These are phyloP conservation scores for Thraustochytrium sp. DNA, from an alignment of 352 stramenopile species.

Conservation along the genomic window DNA sequence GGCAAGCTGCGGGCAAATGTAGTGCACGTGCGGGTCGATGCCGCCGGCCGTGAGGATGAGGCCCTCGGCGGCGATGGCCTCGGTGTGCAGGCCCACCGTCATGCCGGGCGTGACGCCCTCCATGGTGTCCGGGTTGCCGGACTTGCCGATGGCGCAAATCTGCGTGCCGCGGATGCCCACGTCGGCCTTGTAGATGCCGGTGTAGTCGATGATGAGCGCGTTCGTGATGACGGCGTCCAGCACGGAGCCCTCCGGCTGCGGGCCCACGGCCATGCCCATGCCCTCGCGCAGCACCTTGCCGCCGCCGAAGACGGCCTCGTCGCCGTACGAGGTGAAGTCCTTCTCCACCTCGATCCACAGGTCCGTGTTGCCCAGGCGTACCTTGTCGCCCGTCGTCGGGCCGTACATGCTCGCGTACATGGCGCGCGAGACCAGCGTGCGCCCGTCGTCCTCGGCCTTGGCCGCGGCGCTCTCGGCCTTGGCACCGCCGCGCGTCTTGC, in stretches of 20 bases:
- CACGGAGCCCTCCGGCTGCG: slow-evolving; percentile 53
- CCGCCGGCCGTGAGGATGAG: slow-evolving; percentile 90
- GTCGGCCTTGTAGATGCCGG: slow-evolving; percentile 90
- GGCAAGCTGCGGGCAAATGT: slow-evolving; percentile 90
- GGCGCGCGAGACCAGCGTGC: background rate
- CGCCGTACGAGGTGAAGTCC: slow-evolving; percentile 68
- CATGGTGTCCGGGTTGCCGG: slow-evolving; percentile 94
- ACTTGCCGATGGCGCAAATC: slow-evolving; percentile 91
- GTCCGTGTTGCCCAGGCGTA: slow-evolving; percentile 85
- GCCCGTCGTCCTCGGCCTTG: background rate
- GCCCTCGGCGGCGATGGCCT: slow-evolving; percentile 91
- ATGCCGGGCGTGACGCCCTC: slow-evolving; percentile 75
- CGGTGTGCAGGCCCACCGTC: slow-evolving; percentile 79
- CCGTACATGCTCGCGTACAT: slow-evolving; percentile 59
- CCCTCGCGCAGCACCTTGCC: slow-evolving; percentile 80
- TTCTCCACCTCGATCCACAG: slow-evolving; percentile 81
- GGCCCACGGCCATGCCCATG: slow-evolving; percentile 65
- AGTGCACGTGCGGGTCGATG: slow-evolving; percentile 93
- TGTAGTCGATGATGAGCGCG: slow-evolving; percentile 87
- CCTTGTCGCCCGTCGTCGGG: slow-evolving; percentile 84
- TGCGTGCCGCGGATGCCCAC: slow-evolving; percentile 85
- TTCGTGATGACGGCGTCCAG: slow-evolving; percentile 95
- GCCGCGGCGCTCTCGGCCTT: background rate
- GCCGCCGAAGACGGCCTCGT: slow-evolving; percentile 92
- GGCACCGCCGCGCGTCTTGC: background rate